Conservation (phyloP, 768 basidiomycete species). For the Suillus decipiens region DNA sequence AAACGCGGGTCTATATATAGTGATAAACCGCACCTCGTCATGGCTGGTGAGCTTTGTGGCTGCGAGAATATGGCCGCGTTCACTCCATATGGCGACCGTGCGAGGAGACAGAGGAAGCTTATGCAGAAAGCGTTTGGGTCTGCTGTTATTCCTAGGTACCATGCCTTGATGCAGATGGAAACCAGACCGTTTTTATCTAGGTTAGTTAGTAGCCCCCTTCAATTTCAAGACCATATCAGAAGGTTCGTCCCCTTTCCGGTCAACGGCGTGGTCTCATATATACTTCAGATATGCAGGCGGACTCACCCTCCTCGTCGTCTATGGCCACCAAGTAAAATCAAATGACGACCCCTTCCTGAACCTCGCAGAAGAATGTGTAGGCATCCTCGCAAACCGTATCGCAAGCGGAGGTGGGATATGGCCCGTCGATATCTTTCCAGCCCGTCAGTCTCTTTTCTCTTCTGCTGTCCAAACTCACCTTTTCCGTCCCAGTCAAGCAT, state of each 20-base stretch:
- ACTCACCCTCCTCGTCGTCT: constrained; percentile 59
- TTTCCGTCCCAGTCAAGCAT: constrained; percentile 41
- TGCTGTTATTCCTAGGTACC: constrained; percentile 53
- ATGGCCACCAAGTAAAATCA: constrained; percentile 52
- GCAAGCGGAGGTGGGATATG: constrained; percentile 45
- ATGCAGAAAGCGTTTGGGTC: constrained; percentile 64
- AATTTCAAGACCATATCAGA: constrained; percentile 37
- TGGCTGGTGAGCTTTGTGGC: constrained; percentile 71
- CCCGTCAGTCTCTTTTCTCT: constrained; percentile 24
- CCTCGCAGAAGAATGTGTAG: constrained; percentile 45
- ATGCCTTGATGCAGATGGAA: constrained; percentile 56
- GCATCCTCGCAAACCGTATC: constrained; percentile 44
- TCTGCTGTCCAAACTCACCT: neutral
- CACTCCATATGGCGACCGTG: constrained; percentile 62
- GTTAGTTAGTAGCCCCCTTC: constrained; percentile 45
- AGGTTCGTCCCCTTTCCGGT: constrained; percentile 22
- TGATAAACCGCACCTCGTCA: constrained; percentile 69
- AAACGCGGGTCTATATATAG: constrained; percentile 72
- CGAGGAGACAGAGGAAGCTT: constrained; percentile 64
- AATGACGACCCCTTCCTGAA: constrained; percentile 43
- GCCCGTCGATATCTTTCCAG: constrained; percentile 42
- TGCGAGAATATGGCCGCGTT: constrained; percentile 76
- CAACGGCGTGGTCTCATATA: neutral
- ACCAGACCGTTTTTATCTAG: constrained; percentile 59
- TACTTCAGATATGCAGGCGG: constrained; percentile 52